Percentiles rank a stretch among this genome's conserved stretches.
Conservation (phyloP, 768 basidiomycete genomes). For the Suillus subaureus region DNA sequence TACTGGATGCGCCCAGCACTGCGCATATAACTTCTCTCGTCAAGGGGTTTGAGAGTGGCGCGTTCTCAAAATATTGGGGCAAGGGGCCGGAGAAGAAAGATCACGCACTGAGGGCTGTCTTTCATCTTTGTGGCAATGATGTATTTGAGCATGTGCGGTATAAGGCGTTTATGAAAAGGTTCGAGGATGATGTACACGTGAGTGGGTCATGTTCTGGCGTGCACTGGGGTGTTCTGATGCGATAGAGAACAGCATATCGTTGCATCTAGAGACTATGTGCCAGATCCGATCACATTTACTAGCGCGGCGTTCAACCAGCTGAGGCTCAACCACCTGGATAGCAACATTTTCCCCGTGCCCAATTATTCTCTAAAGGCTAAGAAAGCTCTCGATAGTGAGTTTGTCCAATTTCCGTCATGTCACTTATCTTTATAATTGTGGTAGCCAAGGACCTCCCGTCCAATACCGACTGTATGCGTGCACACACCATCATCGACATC, state of each 20-base stretch:
- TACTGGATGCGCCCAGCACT: background rate
- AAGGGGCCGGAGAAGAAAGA: background rate
- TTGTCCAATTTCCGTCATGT: background rate
- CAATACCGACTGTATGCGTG: background rate
- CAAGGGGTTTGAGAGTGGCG: background rate
- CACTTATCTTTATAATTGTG: background rate
- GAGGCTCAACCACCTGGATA: background rate
- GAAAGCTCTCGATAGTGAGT: background rate
- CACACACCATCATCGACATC: background rate
- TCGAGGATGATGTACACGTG: conserved; percentile 64
- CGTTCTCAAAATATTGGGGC: background rate
- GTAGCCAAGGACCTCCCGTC: background rate
- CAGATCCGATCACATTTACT: conserved; percentile 1
- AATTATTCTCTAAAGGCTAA: conserved; percentile 2
- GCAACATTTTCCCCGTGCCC: background rate
- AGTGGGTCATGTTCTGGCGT: conserved; percentile 23
- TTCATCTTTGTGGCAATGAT: conserved; percentile 2
- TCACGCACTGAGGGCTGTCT: background rate
- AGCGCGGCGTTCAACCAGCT: conserved; percentile 1
- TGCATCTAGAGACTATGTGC: background rate
- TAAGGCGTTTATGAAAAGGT: conserved; percentile 69
- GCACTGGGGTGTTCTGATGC: background rate
- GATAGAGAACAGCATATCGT: background rate
- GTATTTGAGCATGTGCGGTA: conserved; percentile 76
- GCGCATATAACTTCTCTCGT: background rate